Evolutionary conservation across 257 asterid species (phyloP).

Genomic region (Henckelia pumila): DNA sequence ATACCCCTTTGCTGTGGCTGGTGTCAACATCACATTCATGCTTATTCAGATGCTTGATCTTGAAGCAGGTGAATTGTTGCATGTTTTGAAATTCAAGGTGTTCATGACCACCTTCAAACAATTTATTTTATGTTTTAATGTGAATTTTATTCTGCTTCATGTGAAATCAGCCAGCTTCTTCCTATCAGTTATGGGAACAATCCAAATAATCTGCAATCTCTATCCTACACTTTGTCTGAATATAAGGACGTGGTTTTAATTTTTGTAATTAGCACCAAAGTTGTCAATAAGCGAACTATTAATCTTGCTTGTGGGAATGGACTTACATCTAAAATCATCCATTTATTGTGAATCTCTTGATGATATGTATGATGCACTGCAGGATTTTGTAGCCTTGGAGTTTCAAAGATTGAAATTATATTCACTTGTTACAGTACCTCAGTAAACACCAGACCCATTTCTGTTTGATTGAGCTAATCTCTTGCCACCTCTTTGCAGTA

Average conservation of each 20-base stretch:
- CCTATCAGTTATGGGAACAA: neutral
- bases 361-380: neutral
- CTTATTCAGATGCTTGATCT: constrained; percentile 99
- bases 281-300: constrained; percentile 4
- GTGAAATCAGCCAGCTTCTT: constrained; percentile 15
- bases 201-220: constrained; percentile 15
- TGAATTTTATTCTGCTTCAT: constrained; percentile 2
- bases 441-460: neutral
- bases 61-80: constrained; percentile 70
- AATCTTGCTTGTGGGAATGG: neutral
- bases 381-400: neutral
- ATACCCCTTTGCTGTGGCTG: constrained; percentile 99
- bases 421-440: neutral
- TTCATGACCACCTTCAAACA: neutral
- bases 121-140: neutral
- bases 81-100: constrained; percentile 12
- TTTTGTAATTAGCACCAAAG: neutral
- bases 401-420: neutral
- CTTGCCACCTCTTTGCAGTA: constrained; percentile 48
- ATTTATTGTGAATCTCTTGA: neutral
- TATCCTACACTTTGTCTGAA: constrained; percentile 9
- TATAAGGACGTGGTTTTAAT: constrained; percentile 6
- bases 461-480: constrained; percentile 28
- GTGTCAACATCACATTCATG: constrained; percentile 97
- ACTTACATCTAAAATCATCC: neutral